Evolutionary conservation across 1,139 yeast genomes (phyloP).

Genomic region (Spencermartinsiella ligniputridi): DNA sequence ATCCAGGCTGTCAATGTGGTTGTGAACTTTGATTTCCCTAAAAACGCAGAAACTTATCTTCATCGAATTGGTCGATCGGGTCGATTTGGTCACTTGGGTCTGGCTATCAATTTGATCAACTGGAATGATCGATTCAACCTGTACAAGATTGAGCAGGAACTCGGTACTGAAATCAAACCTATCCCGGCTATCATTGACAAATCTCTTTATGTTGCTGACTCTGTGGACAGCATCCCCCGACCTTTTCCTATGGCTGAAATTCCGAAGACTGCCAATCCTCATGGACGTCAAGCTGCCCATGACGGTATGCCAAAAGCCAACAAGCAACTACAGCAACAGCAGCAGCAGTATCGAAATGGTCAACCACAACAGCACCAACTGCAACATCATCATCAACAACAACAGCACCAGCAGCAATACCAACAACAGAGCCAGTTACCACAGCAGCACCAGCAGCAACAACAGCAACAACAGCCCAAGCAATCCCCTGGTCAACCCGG

Average conservation of each 20-base stretch:
- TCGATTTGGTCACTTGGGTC: slow-evolving; percentile 96
- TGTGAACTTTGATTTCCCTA: slow-evolving; percentile 96
- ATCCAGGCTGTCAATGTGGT: slow-evolving; percentile 98
- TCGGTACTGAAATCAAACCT: slow-evolving; percentile 96
- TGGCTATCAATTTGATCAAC: slow-evolving; percentile 92
- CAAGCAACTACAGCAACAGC: slow-evolving; percentile 23
- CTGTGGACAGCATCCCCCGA: slow-evolving; percentile 71
- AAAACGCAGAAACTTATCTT: slow-evolving; percentile 93
- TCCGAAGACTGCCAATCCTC: slow-evolving; percentile 39
- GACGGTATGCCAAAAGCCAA: slow-evolving; percentile 1
- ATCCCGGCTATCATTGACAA: slow-evolving; percentile 89
- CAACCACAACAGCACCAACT: slow-evolving; percentile 19
- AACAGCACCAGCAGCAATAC: slow-evolving; percentile 18
- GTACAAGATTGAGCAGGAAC: slow-evolving; percentile 93
- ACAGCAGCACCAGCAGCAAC: slow-evolving; percentile 20
- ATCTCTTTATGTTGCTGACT: slow-evolving; percentile 81
- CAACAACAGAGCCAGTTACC: slow-evolving; percentile 12
- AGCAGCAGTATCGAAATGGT: slow-evolving; percentile 7
- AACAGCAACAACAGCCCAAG: slow-evolving; percentile 6
- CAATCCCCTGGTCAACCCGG: not conserved
- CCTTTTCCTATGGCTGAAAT: slow-evolving; percentile 76
- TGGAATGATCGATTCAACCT: slow-evolving; percentile 95
- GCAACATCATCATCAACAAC: slow-evolving; percentile 18
- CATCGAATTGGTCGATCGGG: slow-evolving; percentile 99
- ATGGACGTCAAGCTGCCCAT: slow-evolving; percentile 16